phyloP scores from a whole-genome alignment of 2,329 filamentous ascomycete species.

The Chalaropsis ovoidea region DNA sequence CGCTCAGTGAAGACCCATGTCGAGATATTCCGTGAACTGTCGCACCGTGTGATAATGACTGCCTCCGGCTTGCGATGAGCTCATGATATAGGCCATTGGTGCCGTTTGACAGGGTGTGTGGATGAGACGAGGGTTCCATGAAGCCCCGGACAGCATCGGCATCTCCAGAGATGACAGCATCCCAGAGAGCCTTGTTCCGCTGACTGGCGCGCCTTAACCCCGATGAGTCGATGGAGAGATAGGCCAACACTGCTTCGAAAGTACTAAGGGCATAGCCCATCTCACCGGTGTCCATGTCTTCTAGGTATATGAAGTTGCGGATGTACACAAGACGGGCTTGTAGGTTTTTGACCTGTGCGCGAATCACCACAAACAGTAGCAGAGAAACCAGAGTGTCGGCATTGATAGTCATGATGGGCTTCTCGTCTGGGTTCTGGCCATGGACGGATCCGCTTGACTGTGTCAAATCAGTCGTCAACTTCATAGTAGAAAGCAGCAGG shows the following conservation, averaged over 20 bases:
- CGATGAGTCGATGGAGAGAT: constrained; percentile 72
- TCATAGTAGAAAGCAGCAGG: constrained; percentile 67
- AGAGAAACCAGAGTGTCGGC: constrained; percentile 90
- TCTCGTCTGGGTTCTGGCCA: constrained; percentile 33
- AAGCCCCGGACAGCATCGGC: constrained; percentile 65
- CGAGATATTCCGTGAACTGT: constrained; percentile 32
- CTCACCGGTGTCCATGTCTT: constrained; percentile 93
- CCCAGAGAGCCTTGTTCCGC: constrained; percentile 79
- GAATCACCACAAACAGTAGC: constrained; percentile 82
- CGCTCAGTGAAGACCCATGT: constrained; percentile 33
- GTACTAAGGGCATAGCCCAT: constrained; percentile 94
- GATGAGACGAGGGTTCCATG: constrained; percentile 51
- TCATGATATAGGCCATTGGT: constrained; percentile 19
- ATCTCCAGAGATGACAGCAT: constrained; percentile 69
- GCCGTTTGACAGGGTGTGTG: not conserved
- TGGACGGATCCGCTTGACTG: constrained; percentile 34
- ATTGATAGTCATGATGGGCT: constrained; percentile 53
- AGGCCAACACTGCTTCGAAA: constrained; percentile 85
- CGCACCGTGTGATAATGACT: constrained; percentile 9
- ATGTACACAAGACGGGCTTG: constrained; percentile 89
- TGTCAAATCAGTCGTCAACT: constrained; percentile 60
- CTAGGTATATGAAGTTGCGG: constrained; percentile 93
- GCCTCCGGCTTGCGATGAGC: constrained; percentile 17
- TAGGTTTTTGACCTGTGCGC: constrained; percentile 75
- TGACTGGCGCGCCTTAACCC: constrained; percentile 74